Evolutionary conservation across 2,329 filamentous ascomycete species (phyloP).

Genomic region (Lithohypha guttulata): DNA sequence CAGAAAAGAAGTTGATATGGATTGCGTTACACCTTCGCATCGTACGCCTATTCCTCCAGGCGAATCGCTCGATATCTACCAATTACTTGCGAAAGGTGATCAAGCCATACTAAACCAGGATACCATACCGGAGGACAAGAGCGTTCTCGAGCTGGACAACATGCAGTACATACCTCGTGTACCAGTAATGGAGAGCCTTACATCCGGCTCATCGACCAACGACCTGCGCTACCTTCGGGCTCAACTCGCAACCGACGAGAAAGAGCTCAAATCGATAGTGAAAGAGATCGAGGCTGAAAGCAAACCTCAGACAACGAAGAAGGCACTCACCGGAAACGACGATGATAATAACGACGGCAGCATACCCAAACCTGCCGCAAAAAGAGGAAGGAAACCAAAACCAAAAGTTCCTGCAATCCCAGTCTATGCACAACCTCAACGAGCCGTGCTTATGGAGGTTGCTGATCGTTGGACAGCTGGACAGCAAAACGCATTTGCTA

Average conservation of each 20-base stretch:
- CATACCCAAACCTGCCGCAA: constrained; percentile 11
- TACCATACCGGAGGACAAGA: constrained; percentile 44
- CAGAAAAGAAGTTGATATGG: constrained; percentile 97
- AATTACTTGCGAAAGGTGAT: constrained; percentile 64
- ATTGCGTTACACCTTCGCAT: constrained; percentile 87
- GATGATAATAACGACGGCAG: constrained; percentile 5
- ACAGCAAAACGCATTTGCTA: constrained; percentile 12
- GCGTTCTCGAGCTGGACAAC: constrained; percentile 45
- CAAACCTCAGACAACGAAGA: constrained; percentile 7
- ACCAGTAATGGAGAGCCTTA: constrained; percentile 68
- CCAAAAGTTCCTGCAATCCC: constrained; percentile 24
- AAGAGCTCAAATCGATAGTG: constrained; percentile 63
- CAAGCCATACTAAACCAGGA: constrained; percentile 57
- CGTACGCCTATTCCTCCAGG: constrained; percentile 66
- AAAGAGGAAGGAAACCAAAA: constrained; percentile 21
- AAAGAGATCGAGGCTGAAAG: constrained; percentile 43
- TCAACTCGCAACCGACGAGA: constrained; percentile 66
- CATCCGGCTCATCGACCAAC: constrained; percentile 31
- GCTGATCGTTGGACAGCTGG: constrained; percentile 20
- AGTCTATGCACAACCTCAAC: constrained; percentile 31
- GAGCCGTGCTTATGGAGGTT: constrained; percentile 36
- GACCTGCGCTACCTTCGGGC: constrained; percentile 63
- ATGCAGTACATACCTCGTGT: constrained; percentile 60
- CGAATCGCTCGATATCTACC: constrained; percentile 71
- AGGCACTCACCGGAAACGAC: constrained; percentile 1